Evolutionary conservation across 371 early-diverging fungal genomes (phyloP), one percentile per base, ranked within the genome.

Genomic region (Entomophthora muscae): DNA sequence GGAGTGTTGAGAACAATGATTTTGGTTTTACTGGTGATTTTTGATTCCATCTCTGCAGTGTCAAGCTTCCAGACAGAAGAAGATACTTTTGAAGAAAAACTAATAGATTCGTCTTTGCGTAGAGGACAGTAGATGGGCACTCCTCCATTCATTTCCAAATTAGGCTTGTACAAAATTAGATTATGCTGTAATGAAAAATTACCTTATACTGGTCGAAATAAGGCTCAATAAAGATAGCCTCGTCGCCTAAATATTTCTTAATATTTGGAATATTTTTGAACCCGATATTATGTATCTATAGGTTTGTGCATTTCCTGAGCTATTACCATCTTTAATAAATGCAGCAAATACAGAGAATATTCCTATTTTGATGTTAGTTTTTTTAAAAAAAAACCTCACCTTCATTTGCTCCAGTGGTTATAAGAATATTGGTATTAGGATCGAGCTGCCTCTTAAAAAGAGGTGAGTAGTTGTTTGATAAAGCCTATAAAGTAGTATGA

Each of bases 1-100:
- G 97, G 97, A 26, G 93, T 96, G 72, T 95, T 96, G 70, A 96
- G 65, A 3, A 96, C 85, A 64, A 95, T 78, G 67, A 93, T 84
- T 78, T 89, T 91, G 53, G 94, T 90, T 52, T 76, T 77, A 2
- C 80, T 72, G 0, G 83, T 89, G 63, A 94, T 78, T 62, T 88
- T 87, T 32, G 80, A 74, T 63, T 83, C 78, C 12, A 95, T 75
- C 70, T 93, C 90, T 31, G 78, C 76, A 52, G 88, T 75, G 69
- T 94, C 92, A 32, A 96, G 72, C 68, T 75, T 82, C 94, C 94
- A 96, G 67, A 91, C 90, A 51, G 70, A 64, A 10, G 77, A 70
- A 32, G 61, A n/a, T 1, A 65, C 32, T 32, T 69, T 69, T 1
- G 73, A 72, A 1, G 80, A 79, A 57, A 86, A 80, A 29, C 72